Conservation (phyloP, 148 eudicot species). For the Pouteria glomerata region DNA sequence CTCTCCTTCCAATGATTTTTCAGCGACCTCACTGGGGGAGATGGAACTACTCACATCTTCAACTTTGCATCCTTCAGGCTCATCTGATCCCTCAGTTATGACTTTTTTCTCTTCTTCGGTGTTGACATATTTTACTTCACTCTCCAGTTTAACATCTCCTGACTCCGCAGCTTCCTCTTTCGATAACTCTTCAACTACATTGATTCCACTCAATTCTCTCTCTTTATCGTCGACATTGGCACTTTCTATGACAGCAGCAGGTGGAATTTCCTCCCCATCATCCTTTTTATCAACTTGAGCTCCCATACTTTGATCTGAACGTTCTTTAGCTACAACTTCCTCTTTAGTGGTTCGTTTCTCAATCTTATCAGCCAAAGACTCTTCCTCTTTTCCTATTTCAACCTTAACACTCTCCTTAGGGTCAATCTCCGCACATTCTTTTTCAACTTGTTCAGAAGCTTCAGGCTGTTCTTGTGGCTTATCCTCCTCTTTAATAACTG, state of each 20-base stretch:
- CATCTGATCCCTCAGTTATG: constrained; percentile 23
- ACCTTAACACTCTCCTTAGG: constrained; percentile 9
- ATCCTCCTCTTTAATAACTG: constrained; percentile 7
- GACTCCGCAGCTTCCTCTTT: constrained; percentile 10
- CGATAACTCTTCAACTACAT: constrained; percentile 6
- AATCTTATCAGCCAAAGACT: constrained; percentile 11
- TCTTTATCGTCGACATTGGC: constrained; percentile 10
- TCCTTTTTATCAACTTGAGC: constrained; percentile 3
- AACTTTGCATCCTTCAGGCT: constrained; percentile 22
- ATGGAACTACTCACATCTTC: constrained; percentile 7
- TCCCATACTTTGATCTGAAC: constrained; percentile 12
- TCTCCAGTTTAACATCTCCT: not conserved
- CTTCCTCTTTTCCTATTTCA: constrained; percentile 17
- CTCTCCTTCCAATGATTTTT: constrained; percentile 26
- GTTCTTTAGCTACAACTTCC: not conserved
- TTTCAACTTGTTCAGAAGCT: constrained; percentile 17
- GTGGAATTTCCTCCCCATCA: not conserved
- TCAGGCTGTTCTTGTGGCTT: constrained; percentile 12
- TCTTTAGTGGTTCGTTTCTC: not conserved
- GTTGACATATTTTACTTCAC: constrained; percentile 1
- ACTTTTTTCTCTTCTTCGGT: constrained; percentile 19
- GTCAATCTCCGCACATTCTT: constrained; percentile 12
- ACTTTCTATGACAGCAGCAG: constrained; percentile 5
- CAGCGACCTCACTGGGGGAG: constrained; percentile 24
- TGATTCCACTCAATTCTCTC: constrained; percentile 7